Conservation (phyloP, 305 asterid genomes). For the Fraxinus paxiana region DNA sequence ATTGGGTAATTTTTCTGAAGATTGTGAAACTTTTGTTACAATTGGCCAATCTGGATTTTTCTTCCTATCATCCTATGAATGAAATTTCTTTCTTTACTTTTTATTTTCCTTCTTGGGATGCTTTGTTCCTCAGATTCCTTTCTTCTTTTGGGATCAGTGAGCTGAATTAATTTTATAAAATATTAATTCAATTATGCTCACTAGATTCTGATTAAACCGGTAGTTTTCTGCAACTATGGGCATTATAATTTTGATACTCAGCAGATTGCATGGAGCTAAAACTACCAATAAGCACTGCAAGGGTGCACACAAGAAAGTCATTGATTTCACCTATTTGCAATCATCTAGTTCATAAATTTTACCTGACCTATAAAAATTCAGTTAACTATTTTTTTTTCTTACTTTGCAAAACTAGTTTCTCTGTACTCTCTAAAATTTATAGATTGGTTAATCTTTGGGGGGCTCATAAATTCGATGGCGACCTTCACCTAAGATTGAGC, state of each 20-base stretch:
- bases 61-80: not conserved
- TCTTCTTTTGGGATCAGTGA: not conserved
- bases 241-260: not conserved
- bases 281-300: not conserved
- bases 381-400: not conserved
- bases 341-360: not conserved
- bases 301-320: constrained; percentile 3
- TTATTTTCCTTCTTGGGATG: not conserved
- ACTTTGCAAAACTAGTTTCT: not conserved
- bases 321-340: not conserved
- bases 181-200: not conserved
- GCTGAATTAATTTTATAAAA: not conserved
- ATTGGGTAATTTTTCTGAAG: not conserved
- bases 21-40: not conserved
- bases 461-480: not conserved
- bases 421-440: not conserved
- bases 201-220: not conserved
- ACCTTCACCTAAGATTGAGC: not conserved
- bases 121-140: not conserved
- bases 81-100: not conserved
- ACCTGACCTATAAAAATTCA: not conserved
- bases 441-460: not conserved
- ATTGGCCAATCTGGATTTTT: not conserved
- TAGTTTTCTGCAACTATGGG: not conserved
- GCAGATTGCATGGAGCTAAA: not conserved